These are phyloP conservation scores for Mycocentrospora acerina DNA, from an alignment of 2,329 filamentous ascomycete genomes.

Conservation along the genomic window DNA sequence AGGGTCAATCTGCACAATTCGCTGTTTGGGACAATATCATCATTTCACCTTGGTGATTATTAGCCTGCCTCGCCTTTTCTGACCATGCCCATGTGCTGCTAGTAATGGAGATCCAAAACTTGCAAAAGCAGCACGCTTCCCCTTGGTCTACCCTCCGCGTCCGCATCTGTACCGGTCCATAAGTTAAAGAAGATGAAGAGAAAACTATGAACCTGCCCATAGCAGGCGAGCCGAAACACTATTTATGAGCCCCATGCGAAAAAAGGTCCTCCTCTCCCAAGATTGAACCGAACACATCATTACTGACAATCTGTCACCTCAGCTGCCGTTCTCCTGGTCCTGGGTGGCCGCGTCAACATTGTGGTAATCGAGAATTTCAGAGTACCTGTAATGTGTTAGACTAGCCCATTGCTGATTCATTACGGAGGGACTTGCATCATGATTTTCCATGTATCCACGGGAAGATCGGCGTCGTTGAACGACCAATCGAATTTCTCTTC, in stretches of 20 bases:
- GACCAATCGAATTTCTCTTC: conserved; percentile 99
- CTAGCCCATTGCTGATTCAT: background rate
- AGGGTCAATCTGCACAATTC: too few relatives aligned
- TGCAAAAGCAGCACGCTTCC: conserved; percentile 11
- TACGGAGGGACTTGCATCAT: conserved; percentile 77
- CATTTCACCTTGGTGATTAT: conserved; percentile 13
- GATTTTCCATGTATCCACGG: conserved; percentile 99
- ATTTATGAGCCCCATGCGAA: background rate
- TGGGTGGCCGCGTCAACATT: conserved; percentile 73
- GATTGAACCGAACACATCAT: conserved; percentile 12
- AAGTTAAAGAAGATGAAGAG: conserved; percentile 18
- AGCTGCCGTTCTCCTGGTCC: conserved; percentile 34
- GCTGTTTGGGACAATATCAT: too few relatives aligned
- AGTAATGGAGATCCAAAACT: conserved; percentile 14
- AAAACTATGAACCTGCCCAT: conserved; percentile 18
- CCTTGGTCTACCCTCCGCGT: conserved; percentile 19
- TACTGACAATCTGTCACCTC: conserved; percentile 13
- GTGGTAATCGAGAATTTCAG: conserved; percentile 97
- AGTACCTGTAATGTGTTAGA: conserved; percentile 69
- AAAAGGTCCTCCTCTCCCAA: conserved; percentile 10
- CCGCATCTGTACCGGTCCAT: conserved; percentile 11
- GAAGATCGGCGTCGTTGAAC: conserved; percentile 96
- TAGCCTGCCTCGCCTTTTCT: conserved; percentile 1
- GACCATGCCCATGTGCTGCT: conserved; percentile 10
- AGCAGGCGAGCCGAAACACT: conserved; percentile 15